Conservation (phyloP, 2,329 filamentous ascomycete species). For the Biscogniauxia sp. region DNA sequence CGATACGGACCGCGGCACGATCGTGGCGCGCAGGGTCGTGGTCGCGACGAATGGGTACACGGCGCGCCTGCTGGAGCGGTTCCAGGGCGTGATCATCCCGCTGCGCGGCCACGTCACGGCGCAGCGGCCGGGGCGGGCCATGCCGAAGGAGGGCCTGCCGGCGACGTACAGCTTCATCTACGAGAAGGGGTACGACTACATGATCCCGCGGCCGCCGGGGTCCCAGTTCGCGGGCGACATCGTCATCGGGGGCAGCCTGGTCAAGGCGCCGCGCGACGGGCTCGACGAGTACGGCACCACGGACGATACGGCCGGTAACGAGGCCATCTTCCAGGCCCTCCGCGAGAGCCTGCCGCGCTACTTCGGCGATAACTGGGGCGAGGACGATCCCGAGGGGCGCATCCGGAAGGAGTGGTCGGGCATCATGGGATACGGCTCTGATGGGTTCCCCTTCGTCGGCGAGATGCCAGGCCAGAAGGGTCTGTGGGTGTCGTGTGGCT, state of each 20-base stretch:
- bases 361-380: slow-evolving; percentile 53
- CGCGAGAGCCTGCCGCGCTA: slow-evolving; percentile 42
- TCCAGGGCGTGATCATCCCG: slow-evolving; percentile 49
- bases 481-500: slow-evolving; percentile 57
- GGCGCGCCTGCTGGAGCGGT: slow-evolving; percentile 39
- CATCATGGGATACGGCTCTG: slow-evolving; percentile 55
- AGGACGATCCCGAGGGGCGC: slow-evolving; percentile 39
- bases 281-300: slow-evolving; percentile 52
- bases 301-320: slow-evolving; percentile 53
- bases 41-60: slow-evolving; percentile 56
- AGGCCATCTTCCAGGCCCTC: slow-evolving; percentile 48
- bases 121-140: slow-evolving; percentile 33
- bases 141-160: slow-evolving; percentile 39
- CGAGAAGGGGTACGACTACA: slow-evolving; percentile 62
- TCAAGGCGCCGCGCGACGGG: slow-evolving; percentile 39
- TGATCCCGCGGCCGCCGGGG: slow-evolving; percentile 55
- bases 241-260: slow-evolving; percentile 60
- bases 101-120: slow-evolving; percentile 50
- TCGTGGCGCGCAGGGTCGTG: slow-evolving; percentile 43
- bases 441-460: slow-evolving; percentile 53
- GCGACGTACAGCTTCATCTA: slow-evolving; percentile 63
- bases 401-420: slow-evolving; percentile 51
- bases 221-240: slow-evolving; percentile 48
- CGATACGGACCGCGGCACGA: slow-evolving; percentile 40
- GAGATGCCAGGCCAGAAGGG: slow-evolving; percentile 43